phyloP scores from a whole-genome alignment of 169 alveolate species.

The Plasmodium knowlesi region DNA sequence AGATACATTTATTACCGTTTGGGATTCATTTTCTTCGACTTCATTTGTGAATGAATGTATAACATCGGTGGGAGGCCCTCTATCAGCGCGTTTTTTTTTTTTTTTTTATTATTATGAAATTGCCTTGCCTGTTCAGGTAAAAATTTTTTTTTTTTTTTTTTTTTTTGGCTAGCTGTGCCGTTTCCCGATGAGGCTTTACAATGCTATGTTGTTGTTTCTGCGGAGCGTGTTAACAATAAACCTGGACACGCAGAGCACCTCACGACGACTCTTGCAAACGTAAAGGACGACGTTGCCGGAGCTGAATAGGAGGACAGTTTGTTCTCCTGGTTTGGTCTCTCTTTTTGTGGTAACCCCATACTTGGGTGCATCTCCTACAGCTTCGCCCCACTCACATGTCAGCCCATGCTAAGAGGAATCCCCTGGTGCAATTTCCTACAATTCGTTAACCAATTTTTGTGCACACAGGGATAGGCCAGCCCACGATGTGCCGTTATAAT shows the following conservation, averaged over 20 bases:
- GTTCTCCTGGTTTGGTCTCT: not conserved
- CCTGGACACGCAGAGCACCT: constrained; percentile 38
- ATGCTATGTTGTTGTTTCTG: constrained; percentile 33
- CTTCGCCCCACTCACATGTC: not conserved
- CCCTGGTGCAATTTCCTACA: not conserved
- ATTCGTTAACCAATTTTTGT: not conserved
- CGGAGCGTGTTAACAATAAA: constrained; percentile 21
- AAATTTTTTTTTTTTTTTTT: not conserved
- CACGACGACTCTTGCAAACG: constrained; percentile 28
- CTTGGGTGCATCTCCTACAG: not conserved
- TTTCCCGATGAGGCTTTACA: not conserved
- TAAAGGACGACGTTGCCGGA: constrained; percentile 57
- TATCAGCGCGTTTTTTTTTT: not conserved
- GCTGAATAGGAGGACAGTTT: constrained; percentile 25
- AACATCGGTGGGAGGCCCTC: not conserved
- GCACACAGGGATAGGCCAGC: not conserved
- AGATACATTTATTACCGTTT: not conserved
- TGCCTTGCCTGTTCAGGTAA: no score
- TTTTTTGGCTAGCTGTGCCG: not conserved
- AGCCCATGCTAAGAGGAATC: not conserved
- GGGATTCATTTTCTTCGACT: not conserved
- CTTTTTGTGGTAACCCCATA: not conserved
- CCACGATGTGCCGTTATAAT: not conserved
- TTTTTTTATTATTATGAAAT: not conserved
- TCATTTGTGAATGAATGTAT: not conserved